A percentile compares a stretch with the other conserved stretches of the same genome.
These are phyloP conservation scores for Cercospora sesami DNA, from an alignment of 2,329 filamentous ascomycete genomes.

Conservation along the genomic window DNA sequence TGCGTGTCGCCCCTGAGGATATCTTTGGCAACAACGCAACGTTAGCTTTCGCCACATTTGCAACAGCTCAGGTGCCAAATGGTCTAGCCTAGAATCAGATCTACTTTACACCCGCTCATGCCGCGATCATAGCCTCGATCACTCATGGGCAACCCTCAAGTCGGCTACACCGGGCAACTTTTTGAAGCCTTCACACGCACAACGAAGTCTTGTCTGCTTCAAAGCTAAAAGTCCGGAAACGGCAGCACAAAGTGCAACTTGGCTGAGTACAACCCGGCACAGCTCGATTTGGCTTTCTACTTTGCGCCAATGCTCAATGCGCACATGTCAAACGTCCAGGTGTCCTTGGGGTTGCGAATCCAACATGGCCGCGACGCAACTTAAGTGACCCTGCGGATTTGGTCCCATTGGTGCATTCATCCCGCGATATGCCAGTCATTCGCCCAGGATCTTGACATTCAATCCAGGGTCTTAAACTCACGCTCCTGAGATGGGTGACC, in stretches of 20 bases:
- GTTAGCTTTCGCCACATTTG: background rate
- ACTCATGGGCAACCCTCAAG: background rate
- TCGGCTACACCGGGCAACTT: background rate
- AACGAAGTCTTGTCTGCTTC: background rate
- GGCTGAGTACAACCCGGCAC: background rate
- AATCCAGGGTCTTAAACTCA: constrained; percentile 3
- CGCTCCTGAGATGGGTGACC: constrained; percentile 5
- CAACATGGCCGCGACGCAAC: background rate
- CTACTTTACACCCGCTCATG: background rate
- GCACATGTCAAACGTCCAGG: background rate
- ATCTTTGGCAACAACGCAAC: background rate
- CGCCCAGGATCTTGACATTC: background rate
- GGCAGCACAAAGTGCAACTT: background rate
- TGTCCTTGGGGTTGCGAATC: background rate
- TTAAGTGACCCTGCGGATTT: background rate
- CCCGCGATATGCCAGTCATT: constrained; percentile 3
- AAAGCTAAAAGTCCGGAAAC: background rate
- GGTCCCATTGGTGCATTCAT: background rate
- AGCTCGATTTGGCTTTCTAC: background rate
- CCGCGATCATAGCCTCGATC: background rate
- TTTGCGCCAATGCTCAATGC: too few relatives aligned
- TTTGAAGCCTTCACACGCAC: background rate
- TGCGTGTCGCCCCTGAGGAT: background rate
- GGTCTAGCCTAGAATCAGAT: background rate
- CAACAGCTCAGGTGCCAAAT: background rate